Percentiles rank a stretch among this genome's conserved stretches.
Conservation (phyloP, 768 basidiomycete genomes). For the Tylopilus sp. region DNA sequence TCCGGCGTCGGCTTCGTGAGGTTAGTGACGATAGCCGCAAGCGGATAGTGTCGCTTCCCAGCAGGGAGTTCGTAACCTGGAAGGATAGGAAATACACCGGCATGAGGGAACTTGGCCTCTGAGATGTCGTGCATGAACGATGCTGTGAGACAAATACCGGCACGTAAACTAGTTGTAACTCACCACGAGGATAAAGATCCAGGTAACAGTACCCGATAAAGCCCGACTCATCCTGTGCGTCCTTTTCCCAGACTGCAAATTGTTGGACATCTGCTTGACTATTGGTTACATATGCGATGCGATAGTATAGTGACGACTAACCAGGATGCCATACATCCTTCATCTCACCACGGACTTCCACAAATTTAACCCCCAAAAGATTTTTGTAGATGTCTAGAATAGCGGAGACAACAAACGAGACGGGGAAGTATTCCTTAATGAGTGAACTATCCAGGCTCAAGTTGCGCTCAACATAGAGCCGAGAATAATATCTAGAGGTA, state of each 20-base stretch:
- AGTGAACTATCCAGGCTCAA: conserved; percentile 68
- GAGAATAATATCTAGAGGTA: conserved; percentile 23
- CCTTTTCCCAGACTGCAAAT: conserved; percentile 79
- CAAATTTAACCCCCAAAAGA: conserved; percentile 69
- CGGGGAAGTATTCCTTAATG: conserved; percentile 88
- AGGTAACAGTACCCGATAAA: conserved; percentile 86
- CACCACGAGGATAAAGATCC: conserved; percentile 80
- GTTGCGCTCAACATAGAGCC: conserved; percentile 52
- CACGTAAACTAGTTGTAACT: conserved; percentile 7
- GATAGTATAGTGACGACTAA: conserved; percentile 25
- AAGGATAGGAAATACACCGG: conserved; percentile 75
- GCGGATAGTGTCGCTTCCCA: conserved; percentile 64
- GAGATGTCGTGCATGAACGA: not conserved
- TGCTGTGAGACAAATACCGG: not conserved
- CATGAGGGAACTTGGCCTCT: conserved; percentile 79
- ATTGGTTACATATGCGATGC: not conserved
- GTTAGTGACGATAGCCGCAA: conserved; percentile 84
- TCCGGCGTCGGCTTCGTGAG: conserved; percentile 78
- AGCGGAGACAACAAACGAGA: conserved; percentile 70
- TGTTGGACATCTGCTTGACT: conserved; percentile 62
- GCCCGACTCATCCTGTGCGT: conserved; percentile 61
- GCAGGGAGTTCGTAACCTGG: conserved; percentile 55
- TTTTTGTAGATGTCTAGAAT: conserved; percentile 81
- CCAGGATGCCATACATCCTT: conserved; percentile 77
- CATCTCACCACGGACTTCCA: conserved; percentile 48